Evolutionary conservation across 345 rosid species (phyloP).

Genomic region (Limnanthes douglasii): DNA sequence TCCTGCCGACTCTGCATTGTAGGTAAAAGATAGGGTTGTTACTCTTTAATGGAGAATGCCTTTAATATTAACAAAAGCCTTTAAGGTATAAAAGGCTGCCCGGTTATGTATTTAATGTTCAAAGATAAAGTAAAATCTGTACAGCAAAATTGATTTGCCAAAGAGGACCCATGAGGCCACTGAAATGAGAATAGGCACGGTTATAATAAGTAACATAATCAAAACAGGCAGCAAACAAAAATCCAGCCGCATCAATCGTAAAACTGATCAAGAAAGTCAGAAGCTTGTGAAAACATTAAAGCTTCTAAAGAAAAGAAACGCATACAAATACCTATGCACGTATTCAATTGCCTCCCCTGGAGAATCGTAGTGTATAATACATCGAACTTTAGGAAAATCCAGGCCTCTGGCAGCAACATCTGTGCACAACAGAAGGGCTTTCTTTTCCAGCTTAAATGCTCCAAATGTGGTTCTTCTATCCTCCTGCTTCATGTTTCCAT

Average conservation of each 20-base stretch:
- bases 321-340: constrained; percentile 59
- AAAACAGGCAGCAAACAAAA: constrained; percentile 3
- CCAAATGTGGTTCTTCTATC: constrained; percentile 68
- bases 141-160: no score
- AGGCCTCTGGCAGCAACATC: constrained; percentile 93
- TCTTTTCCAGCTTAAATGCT: constrained; percentile 59
- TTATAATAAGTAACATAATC: neutral
- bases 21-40: constrained; percentile 8
- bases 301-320: no score
- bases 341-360: constrained; percentile 99
- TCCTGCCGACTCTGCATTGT: constrained; percentile 82
- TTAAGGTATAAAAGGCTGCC: neutral
- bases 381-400: constrained; percentile 86
- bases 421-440: constrained; percentile 70
- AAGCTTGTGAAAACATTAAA: neutral
- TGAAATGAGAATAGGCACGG: neutral
- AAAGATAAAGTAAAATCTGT: no score
- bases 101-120: neutral
- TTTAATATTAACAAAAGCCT: neutral
- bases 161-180: no score
- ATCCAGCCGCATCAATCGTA: neutral
- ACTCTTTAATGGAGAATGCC: neutral
- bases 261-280: neutral
- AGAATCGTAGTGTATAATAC: constrained; percentile 92
- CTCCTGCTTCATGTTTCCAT: constrained; percentile 93